Conservation (phyloP, 257 asterid genomes). For the Nyctanthes arbortristis region DNA sequence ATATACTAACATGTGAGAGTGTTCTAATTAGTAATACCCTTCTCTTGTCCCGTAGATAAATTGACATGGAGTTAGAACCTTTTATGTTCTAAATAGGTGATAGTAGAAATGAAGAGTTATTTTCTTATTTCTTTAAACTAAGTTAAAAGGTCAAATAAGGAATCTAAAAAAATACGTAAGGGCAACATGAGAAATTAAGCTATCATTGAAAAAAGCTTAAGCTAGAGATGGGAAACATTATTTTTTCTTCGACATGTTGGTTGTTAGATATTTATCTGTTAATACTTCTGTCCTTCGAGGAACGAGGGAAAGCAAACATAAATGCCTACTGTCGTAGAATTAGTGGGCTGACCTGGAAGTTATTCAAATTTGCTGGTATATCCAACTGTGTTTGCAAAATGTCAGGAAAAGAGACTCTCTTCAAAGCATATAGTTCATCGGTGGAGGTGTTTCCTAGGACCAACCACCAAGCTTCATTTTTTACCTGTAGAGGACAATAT, state of each 20-base stretch:
- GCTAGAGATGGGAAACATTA: neutral
- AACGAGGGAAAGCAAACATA: neutral
- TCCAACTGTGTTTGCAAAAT: conserved; percentile 58
- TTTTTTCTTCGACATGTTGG: neutral
- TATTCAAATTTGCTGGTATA: conserved; percentile 56
- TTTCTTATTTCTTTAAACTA: too few species aligned
- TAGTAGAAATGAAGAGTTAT: too few species aligned
- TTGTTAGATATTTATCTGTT: too few species aligned
- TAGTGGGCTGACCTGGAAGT: conserved; percentile 48
- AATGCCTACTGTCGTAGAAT: conserved; percentile 1
- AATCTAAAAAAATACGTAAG: too few species aligned
- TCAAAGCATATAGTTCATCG: conserved; percentile 70
- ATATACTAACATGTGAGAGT: too few species aligned
- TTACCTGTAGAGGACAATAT: conserved; percentile 53
- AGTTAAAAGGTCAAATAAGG: too few species aligned
- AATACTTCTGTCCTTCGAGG: neutral
- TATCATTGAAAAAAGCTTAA: neutral
- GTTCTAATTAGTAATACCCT: too few species aligned
- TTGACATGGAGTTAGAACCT: too few species aligned
- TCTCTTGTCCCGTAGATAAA: too few species aligned
- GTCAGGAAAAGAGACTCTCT: conserved; percentile 73
- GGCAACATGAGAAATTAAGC: too few species aligned
- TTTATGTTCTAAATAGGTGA: too few species aligned
- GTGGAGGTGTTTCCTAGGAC: conserved; percentile 71
- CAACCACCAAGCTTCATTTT: conserved; percentile 99